Base-by-base conservation (phyloP, 768 basidiomycete genomes). In the Calvatia gigantea region DNA sequence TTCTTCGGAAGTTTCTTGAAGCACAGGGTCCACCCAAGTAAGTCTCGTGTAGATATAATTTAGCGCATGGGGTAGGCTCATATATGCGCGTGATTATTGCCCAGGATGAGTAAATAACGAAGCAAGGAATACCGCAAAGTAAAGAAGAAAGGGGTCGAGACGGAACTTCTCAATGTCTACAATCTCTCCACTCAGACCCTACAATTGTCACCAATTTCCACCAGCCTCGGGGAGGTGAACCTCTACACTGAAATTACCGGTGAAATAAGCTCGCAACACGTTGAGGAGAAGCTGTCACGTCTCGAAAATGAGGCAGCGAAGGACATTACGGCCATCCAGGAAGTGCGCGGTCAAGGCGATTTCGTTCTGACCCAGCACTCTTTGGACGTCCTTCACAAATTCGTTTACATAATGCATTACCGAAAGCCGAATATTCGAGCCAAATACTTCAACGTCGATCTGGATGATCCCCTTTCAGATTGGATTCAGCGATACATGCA, bases 401-500 rank as follows among this genome's bases (percentile, higher is more conserved):
- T 70, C 51, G 49, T 68, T 1, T 69, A 64, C 50, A 19, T 71
- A 38, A 66, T 71, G 69, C 65, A 70, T 21, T 66, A 63, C 48
- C 67, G 68, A 9, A 39, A 49, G 21, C 44, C 28, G 1, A 54
- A 46, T 6, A 61, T 57, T 14, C 48, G 58, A n/a, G 27, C 33
- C 27, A 46, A 19, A 7, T 69, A 66, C 47, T 68, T 65, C 9
- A 52, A 65, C 32, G 65, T 58, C 15, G 58, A 62, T 38, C 56
- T 61, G 17, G 60, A 60, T 3, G 60, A 65, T 12, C 37, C 48
- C 5, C 35, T 59, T 2, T 35, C 38, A 32, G 51, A 61, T 4
- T 65, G 65, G 62, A 43, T 69, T 9, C 44, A 53, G 23, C 29
- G 38, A 6, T 60, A 61, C 48, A 54, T 49, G 32, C 54, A 60